Base-by-base conservation (phyloP, 2,329 filamentous ascomycete genomes). In the Penicillium italicum region DNA sequence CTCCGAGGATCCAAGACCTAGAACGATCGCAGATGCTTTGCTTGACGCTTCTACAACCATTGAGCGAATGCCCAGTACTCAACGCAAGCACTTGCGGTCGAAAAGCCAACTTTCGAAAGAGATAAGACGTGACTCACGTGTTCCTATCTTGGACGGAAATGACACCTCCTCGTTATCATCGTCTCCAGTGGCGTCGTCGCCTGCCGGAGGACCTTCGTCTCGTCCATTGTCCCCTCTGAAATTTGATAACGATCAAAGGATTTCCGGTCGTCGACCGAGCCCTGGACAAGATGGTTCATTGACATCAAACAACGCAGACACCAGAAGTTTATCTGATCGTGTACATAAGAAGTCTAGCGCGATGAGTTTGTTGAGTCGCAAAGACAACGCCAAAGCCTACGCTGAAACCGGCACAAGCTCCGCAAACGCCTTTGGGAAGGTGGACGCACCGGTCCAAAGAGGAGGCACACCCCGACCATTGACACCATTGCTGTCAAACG, bases 31-130 rank as follows among this genome's bases (percentile, higher is more conserved):
- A 4, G 93, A 97, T 73, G 94, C 94, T 6, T 79, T 97, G 16
- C 79, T 96, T 30, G 94, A 97, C 72, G 94, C 94, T 7, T 95
- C 91, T 1, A 92, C 90, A 76, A 91, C 89, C 0, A 91, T 94
- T 59, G 88, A 93, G 66, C 86, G 88, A 61, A 57, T 57, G 4
- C 78, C 85, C 0, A 73, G 83, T 8, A 76, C 83, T 40, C 68
- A 71, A 41, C 75, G 75, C 47, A 77, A 67, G 55, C 69, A 74
- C 43, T 64, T 72, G 14, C 72, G 72, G 50, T 69, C 71, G 26
- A 73, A 73, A 60, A 76, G 66, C 56, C 74, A 77, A 50, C 67
- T 70, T 31, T 74, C 72, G 24, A 74, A 71, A 50, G 72, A 69
- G 37, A 59, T 59, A 14, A 51, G 41, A 31, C 33, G 20, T 14